Base-by-base conservation (phyloP, 768 basidiomycete species). In the Lanmaoa rubissima region DNA sequence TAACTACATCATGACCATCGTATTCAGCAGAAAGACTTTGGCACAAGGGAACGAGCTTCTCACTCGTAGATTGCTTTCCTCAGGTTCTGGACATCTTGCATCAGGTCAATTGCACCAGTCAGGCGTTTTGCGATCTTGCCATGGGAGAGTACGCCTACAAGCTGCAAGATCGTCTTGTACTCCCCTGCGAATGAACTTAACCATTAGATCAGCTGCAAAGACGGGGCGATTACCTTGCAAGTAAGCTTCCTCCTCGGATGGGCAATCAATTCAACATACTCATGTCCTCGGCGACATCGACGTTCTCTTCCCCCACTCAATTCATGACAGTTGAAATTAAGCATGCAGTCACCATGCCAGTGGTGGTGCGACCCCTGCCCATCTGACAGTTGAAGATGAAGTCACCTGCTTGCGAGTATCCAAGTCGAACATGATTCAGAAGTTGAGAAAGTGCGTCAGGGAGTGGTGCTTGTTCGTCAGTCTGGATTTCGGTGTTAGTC, bases 341-440 rank as follows among this genome's bases (percentile, higher is more conserved):
- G 54, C 87, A 91, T 0, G 92, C 92, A 26, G 87, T 86, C 54
- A 94, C 84, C 94, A 98, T 98, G 6, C 97, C 97, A 0, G 94
- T 98, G 0, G 97, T 99, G 7, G 97, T 99, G 39, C 90, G 79
- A 16, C 87, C 90, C 53, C 90, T 78, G 24, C 92, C 92, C 94
- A 98, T 96, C 72, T 98, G 97, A 72, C 97, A 99, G 64, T 98
- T 98, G 77, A 97, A 98, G 45, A 93, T 75, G 63, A 94, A 89
- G 62, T 92, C 92, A 5, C 85, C 88, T 1, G 85, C 82, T 31
- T 80, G 76, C 1, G 79, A 73, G 44, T 86, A 60, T 53, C 80
- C 79, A 56, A 78, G 66, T 69, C 81, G 80, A 6, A 98, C 82
- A 35, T 94, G 84, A 26, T 85, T 82, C 28, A 96, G 76, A 41